These are phyloP conservation scores for Haplosporangium sp. DNA, from an alignment of 371 early-diverging fungal genomes.

Conservation along the genomic window DNA sequence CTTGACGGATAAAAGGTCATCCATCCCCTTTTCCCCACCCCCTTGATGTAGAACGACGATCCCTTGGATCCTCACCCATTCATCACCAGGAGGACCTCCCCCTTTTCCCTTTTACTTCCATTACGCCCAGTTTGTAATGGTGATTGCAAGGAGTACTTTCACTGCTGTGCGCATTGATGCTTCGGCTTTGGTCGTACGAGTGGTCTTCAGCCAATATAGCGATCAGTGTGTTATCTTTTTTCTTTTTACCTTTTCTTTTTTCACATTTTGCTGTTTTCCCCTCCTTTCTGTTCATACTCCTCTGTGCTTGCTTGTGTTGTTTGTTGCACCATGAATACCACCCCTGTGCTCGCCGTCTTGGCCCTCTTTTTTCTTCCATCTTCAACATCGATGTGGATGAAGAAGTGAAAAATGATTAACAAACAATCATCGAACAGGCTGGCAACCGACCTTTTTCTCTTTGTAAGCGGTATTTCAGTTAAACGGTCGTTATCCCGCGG, in stretches of 20 bases:
- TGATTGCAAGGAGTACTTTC: background rate
- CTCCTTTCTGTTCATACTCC: background rate
- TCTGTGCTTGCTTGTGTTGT: background rate
- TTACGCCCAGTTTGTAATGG: background rate
- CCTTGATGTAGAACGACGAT: too few species aligned
- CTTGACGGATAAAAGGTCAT: too few species aligned
- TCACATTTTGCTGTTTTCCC: background rate
- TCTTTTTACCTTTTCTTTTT: background rate
- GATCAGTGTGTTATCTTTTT: background rate
- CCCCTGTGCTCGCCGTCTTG: background rate
- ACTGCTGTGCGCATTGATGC: constrained; percentile 14
- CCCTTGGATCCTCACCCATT: too few species aligned
- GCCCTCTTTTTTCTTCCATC: background rate
- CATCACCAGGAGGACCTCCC: too few species aligned
- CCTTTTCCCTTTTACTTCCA: background rate
- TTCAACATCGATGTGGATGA: background rate
- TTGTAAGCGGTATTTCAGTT: constrained; percentile 19
- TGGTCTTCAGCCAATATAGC: background rate
- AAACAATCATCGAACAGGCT: background rate
- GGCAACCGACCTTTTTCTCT: background rate
- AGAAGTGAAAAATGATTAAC: background rate
- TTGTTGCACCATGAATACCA: background rate
- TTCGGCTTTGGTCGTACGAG: background rate
- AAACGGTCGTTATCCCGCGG: background rate
- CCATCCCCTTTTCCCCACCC: too few species aligned